A percentile compares a stretch with the other conserved stretches of the same genome.
Conservation (phyloP, 805 yeast genomes). For the Saccharomyces mikatae region DNA sequence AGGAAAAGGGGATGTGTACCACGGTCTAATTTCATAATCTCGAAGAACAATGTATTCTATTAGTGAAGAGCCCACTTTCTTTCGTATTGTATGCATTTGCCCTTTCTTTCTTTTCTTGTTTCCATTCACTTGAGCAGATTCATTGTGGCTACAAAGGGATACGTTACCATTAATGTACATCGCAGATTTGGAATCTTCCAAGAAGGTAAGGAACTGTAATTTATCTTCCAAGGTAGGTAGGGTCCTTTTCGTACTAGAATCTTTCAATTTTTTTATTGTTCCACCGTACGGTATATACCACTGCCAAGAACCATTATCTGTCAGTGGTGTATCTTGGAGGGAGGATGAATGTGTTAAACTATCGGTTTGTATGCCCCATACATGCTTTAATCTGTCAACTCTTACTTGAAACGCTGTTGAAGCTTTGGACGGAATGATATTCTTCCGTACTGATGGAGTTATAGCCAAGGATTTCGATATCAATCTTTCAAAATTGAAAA, state of each 20-base stretch:
- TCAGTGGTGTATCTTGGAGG: not conserved
- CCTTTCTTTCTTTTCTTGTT: no score
- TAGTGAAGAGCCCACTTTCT: constrained; percentile 27
- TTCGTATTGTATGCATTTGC: not conserved
- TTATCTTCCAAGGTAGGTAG: constrained; percentile 51
- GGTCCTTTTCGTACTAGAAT: constrained; percentile 53
- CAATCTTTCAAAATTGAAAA: constrained; percentile 15
- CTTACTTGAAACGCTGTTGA: not conserved
- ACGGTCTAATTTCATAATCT: constrained; percentile 68
- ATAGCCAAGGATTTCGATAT: not conserved
- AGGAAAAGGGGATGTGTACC: constrained; percentile 93
- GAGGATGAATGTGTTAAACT: not conserved
- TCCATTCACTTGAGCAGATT: constrained; percentile 7
- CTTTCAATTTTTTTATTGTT: constrained; percentile 44
- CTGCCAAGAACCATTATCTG: not conserved
- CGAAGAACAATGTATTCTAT: constrained; percentile 64
- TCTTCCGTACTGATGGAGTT: not conserved
- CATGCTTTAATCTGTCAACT: not conserved
- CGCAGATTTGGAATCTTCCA: constrained; percentile 35
- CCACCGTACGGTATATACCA: constrained; percentile 41
- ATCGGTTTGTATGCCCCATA: not conserved
- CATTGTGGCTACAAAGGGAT: constrained; percentile 19
- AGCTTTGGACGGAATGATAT: not conserved
- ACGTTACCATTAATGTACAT: constrained; percentile 33
- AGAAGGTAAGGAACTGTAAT: constrained; percentile 37